These are phyloP conservation scores for Diaporthe nobilis DNA, from an alignment of 2,329 filamentous ascomycete genomes.

Conservation along the genomic window DNA sequence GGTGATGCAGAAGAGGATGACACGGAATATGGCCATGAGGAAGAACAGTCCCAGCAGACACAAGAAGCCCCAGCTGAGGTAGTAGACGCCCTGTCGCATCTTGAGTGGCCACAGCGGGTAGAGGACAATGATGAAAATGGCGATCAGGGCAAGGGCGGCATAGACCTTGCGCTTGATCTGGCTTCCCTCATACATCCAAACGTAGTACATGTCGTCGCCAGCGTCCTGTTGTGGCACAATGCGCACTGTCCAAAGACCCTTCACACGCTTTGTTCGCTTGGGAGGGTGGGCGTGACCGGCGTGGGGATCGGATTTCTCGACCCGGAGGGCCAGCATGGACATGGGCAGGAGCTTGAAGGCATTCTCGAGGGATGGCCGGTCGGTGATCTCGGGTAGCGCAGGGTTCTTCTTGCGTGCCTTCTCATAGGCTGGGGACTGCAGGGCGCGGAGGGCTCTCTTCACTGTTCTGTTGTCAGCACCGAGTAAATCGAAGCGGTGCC, in stretches of 20 bases:
- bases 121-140: slow-evolving; percentile 90
- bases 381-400: slow-evolving; percentile 87
- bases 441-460: slow-evolving; percentile 92
- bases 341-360: slow-evolving; percentile 95
- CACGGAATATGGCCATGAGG: slow-evolving; percentile 95
- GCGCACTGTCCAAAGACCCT: slow-evolving; percentile 95
- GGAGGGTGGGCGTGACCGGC: slow-evolving; percentile 79
- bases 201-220: slow-evolving; percentile 89
- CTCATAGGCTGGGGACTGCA: slow-evolving; percentile 89
- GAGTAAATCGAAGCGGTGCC: neutral
- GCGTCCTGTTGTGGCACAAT: slow-evolving; percentile 97
- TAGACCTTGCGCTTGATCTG: slow-evolving; percentile 96
- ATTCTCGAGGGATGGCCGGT: slow-evolving; percentile 91
- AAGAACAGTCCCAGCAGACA: slow-evolving; percentile 94
- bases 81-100: slow-evolving; percentile 95
- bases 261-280: slow-evolving; percentile 88
- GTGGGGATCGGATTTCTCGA: slow-evolving; percentile 84
- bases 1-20: slow-evolving; percentile 94
- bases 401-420: slow-evolving; percentile 93
- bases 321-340: slow-evolving; percentile 92
- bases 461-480: slow-evolving; percentile 67
- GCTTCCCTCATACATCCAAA: slow-evolving; percentile 95
- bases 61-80: slow-evolving; percentile 94
- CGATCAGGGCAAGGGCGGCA: slow-evolving; percentile 83
- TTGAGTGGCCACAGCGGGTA: slow-evolving; percentile 97